Base-by-base conservation (phyloP, 2,329 filamentous ascomycete genomes). In the Teratosphaeria gauchensis region DNA sequence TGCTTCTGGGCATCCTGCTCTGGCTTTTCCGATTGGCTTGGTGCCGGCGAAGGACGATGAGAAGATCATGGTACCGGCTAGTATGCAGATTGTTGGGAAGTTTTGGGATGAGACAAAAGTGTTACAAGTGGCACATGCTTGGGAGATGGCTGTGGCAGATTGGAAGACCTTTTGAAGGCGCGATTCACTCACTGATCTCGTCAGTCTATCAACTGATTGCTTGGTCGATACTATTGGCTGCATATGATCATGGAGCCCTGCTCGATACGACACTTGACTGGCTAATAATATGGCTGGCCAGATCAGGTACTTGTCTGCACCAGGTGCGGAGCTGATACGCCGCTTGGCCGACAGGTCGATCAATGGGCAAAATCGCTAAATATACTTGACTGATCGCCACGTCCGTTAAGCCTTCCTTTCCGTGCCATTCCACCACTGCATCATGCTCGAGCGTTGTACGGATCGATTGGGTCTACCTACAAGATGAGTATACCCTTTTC, bases 51-150 rank as follows among this genome's bases (percentile, higher is more conserved):
- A 6, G n/a, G 52, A 6, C 9, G 52, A 2, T 2, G 52, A 28
- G 2, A 30, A 21, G 19, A 19, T 69, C 1, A 72, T 66, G 64
- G 51, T 72, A 53, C 69, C 70, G 12, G 66, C 69, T 4, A 66
- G 65, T 2, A 71, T 73, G 69, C 69, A 73, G 63, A 59, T 73
- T 52, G 63, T 73, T 19, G 70, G 65, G 32, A 78, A 73, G 4
- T 71, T 76, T 62, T 82, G 78, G 76, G 73, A 75, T n/a, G 80
- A 83, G 61, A 72, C 75, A 58, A 75, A 69, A 55, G 70, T 82
- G 5, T 68, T 79, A 2, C 66, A 69, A 24, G 73, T 75, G 12
- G 79, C 73, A 2, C 74, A 75, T 66, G 77, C 76, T 11, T 81
- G 78, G 76, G 79, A 81, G 66, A 68, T 64, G 46, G 67, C 60